Conservation (phyloP, 2,329 filamentous ascomycete species). For the Pseudopyricularia cyperi region DNA sequence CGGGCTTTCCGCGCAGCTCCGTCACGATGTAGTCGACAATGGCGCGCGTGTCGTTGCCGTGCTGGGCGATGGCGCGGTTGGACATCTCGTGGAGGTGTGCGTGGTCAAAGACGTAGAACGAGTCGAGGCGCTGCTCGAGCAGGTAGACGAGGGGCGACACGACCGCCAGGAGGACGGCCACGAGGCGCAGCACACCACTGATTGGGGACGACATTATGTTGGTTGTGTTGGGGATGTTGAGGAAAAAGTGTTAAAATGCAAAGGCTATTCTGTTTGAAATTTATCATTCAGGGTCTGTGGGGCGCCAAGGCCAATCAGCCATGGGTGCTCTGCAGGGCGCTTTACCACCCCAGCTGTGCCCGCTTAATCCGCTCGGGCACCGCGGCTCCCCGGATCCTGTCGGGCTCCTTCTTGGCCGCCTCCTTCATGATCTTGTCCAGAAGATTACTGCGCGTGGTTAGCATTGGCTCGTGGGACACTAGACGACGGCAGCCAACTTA, state of each 20-base stretch:
- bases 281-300: too few relatives aligned
- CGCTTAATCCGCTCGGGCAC: not conserved
- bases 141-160: conserved; percentile 39
- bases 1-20: conserved; percentile 47
- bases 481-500: not conserved
- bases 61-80: conserved; percentile 47
- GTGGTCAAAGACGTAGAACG: conserved; percentile 65
- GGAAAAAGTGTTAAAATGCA: not conserved
- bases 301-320: too few relatives aligned
- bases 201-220: conserved; percentile 1
- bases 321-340: too few relatives aligned
- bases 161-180: conserved; percentile 40
- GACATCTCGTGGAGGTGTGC: conserved; percentile 57
- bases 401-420: not conserved
- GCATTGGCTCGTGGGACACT: not conserved
- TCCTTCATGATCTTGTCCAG: conserved; percentile 2
- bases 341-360: not conserved
- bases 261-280: too few relatives aligned
- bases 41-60: conserved; percentile 62
- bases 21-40: conserved; percentile 58
- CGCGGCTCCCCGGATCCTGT: not conserved
- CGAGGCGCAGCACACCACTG: conserved; percentile 11
- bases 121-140: conserved; percentile 44
- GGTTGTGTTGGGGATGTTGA: not conserved
- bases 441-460: not conserved